These are phyloP conservation scores for Neurospora sp. DNA, from an alignment of 495 filamentous ascomycete genomes.

Conservation along the genomic window DNA sequence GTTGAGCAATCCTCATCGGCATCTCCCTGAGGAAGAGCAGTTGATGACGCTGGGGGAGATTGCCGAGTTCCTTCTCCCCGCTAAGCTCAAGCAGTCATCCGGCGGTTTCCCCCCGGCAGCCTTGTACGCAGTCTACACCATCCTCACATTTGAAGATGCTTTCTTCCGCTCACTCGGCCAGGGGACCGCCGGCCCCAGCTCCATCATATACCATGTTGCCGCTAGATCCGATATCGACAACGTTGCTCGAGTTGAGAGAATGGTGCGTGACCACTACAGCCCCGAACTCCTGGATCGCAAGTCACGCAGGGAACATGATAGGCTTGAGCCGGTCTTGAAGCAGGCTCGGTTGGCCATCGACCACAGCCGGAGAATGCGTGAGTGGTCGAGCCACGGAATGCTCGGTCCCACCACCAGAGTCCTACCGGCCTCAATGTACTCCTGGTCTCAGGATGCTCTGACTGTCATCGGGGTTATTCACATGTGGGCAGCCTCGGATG, in stretches of 20 bases:
- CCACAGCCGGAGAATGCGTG: constrained; percentile 52
- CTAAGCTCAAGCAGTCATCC: constrained; percentile 34
- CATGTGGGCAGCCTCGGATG: constrained; percentile 49
- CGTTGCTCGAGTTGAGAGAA: constrained; percentile 17
- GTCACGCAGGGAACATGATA: not conserved
- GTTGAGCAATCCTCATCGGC: constrained; percentile 28
- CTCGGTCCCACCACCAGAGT: constrained; percentile 31
- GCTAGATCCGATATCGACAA: constrained; percentile 19
- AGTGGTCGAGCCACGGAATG: constrained; percentile 47
- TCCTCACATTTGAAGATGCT: constrained; percentile 45
- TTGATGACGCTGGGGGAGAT: constrained; percentile 57
- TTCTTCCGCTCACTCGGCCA: constrained; percentile 33
- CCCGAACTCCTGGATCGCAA: not conserved
- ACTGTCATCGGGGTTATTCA: constrained; percentile 62
- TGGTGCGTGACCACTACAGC: constrained; percentile 26
- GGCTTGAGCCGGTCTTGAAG: constrained; percentile 32
- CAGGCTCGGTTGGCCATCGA: constrained; percentile 58
- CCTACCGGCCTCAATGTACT: constrained; percentile 7
- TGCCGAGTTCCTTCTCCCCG: constrained; percentile 38
- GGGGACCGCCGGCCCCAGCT: constrained; percentile 20
- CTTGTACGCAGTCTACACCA: constrained; percentile 60
- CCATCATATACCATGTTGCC: constrained; percentile 29
- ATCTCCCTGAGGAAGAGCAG: constrained; percentile 36
- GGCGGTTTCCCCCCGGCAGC: constrained; percentile 41
- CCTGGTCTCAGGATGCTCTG: constrained; percentile 39